phyloP scores from a whole-genome alignment of 2,329 filamentous ascomycete genomes.

The Xenosphaeropsis pyriputrescens region DNA sequence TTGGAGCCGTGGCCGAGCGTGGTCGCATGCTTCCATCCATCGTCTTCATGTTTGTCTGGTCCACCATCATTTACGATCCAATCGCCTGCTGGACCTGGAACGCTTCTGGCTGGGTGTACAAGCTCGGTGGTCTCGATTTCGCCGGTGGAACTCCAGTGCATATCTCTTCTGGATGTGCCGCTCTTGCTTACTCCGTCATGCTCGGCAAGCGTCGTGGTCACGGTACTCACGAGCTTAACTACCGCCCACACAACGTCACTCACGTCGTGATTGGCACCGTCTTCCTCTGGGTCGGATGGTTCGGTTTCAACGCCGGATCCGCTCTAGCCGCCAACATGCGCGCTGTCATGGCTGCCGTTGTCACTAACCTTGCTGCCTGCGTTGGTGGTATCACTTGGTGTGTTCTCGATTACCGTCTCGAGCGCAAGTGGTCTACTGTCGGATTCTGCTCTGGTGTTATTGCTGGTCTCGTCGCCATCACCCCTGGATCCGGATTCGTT shows the following conservation, averaged over 20 bases:
- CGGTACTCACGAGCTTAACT: slow-evolving; percentile 78
- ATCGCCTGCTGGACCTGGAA: slow-evolving; percentile 97
- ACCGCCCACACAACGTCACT: slow-evolving; percentile 83
- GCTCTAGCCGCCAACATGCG: slow-evolving; percentile 70
- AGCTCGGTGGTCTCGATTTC: slow-evolving; percentile 74
- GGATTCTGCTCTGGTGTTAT: slow-evolving; percentile 88
- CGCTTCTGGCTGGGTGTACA: slow-evolving; percentile 61
- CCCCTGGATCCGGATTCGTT: slow-evolving; percentile 72
- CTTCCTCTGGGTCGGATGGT: slow-evolving; percentile 93
- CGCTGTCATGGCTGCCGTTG: slow-evolving; percentile 73
- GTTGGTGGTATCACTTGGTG: slow-evolving; percentile 84
- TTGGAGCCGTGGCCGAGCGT: slow-evolving; percentile 74
- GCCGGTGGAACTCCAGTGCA: slow-evolving; percentile 86
- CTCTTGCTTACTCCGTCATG: slow-evolving; percentile 83
- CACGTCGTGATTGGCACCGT: slow-evolving; percentile 87
- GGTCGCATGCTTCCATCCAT: slow-evolving; percentile 80
- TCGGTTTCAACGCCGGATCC: slow-evolving; percentile 84
- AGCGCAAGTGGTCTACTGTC: slow-evolving; percentile 85
- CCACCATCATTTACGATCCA: slow-evolving; percentile 79
- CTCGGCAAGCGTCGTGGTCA: slow-evolving; percentile 59
- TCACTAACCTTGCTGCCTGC: slow-evolving; percentile 75
- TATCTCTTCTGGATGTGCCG: slow-evolving; percentile 69
- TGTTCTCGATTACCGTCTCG: slow-evolving; percentile 73
- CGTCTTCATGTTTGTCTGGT: slow-evolving; percentile 89
- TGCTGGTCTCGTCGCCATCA: slow-evolving; percentile 76